phyloP scores from a whole-genome alignment of 2,329 filamentous ascomycete species.

The Scedosporium boydii region DNA sequence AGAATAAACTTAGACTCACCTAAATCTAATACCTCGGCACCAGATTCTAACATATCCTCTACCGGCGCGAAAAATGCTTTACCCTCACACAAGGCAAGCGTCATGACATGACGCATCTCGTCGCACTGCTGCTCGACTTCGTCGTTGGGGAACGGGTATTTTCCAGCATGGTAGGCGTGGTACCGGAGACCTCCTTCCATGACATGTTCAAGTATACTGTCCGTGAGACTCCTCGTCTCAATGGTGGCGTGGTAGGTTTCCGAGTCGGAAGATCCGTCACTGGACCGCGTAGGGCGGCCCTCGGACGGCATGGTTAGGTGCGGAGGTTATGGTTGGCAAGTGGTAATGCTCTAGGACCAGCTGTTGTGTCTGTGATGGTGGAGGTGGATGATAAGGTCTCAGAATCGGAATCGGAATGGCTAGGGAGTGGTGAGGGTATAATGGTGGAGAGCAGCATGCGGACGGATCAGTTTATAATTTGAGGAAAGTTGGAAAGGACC shows the following conservation, averaged over 20 bases:
- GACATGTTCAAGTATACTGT: conserved; percentile 32
- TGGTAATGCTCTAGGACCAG: no score
- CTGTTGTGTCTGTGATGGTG: not conserved
- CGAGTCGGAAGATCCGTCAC: not conserved
- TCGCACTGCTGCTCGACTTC: conserved; percentile 31
- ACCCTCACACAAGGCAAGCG: conserved; percentile 27
- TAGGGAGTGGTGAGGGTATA: no score
- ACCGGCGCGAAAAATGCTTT: conserved; percentile 35
- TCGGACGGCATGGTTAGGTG: not conserved
- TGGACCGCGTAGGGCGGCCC: not conserved
- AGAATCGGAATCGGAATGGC: no score
- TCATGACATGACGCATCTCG: conserved; percentile 30
- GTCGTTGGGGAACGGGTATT: conserved; percentile 34
- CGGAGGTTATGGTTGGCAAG: not conserved
- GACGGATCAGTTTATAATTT: no score
- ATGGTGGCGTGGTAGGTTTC: conserved; percentile 4
- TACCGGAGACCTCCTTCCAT: conserved; percentile 33
- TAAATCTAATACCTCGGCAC: conserved; percentile 36
- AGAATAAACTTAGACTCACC: conserved; percentile 18
- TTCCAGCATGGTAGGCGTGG: conserved; percentile 27
- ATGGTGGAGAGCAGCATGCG: no score
- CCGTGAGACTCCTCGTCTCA: conserved; percentile 30
- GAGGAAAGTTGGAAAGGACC: no score
- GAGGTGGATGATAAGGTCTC: not conserved
- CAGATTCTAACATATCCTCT: conserved; percentile 23